Base-by-base conservation (phyloP, 1,284 basidiomycete genomes). In the Cerrena zonata region DNA sequence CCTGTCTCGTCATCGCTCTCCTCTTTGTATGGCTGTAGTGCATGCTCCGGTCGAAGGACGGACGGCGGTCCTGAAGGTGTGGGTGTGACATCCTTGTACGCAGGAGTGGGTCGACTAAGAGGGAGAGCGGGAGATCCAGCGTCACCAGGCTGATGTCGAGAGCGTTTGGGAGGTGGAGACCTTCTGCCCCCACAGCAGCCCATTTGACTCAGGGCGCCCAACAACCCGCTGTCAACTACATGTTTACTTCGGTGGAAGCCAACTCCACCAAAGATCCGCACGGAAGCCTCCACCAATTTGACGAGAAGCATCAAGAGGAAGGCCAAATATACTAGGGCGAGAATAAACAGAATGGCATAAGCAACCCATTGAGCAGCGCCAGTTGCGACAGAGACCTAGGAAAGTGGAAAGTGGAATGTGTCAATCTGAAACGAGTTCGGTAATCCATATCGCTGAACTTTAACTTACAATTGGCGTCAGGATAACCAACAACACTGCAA, bases 321-420 rank as follows among this genome's bases (percentile, higher is more conserved):
- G 27, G 86, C 84, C 4, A 93, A 72, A 64, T 94, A 92, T 46
- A 93, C 82, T 55, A 97, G 76, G 4, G 79, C 92, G 48, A 95
- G 80, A 47, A 96, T 85, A 58, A 95, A 76, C 50, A 98, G 76
- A 53, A 97, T 86, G 57, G 91, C 88, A 66, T 96, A 96, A 5
- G 94, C 82, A 19, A 99, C 82, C 95, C 94, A 99, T 52, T 89
- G 88, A 13, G 79, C 80, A 13, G 91, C 82, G 21, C 86, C 80
- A 50, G 75, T 64, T 25, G 86, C 87, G 56, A 95, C 84, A 39
- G 82, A 82, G 49, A 94, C 88, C 91, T 94, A 60, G 21, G 53
- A 51, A 53, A 41, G 34, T 26, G 26, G 26, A 36, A 19, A 50
- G 18, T 22, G 18, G n/a, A 51, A 47, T 42, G 38, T 36, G 26